Conservation (phyloP, 2,329 filamentous ascomycete genomes). For the Colletotrichum sp. region DNA sequence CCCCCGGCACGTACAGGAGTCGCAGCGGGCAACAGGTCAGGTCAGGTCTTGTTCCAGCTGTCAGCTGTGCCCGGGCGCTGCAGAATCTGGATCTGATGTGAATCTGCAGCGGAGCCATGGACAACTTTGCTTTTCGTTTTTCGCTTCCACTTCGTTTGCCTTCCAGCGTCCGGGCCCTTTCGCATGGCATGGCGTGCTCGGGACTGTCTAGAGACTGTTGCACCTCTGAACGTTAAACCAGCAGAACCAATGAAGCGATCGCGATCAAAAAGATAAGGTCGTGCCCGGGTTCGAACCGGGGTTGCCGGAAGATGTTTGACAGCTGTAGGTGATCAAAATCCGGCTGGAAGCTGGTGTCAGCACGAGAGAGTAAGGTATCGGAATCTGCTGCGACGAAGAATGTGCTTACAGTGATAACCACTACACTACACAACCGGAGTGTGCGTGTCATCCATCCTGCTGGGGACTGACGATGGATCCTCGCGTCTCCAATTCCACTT, state of each 20-base stretch:
- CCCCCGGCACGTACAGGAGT: neutral
- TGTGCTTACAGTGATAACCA: neutral
- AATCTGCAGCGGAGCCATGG: neutral
- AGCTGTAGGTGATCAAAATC: neutral
- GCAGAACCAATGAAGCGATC: neutral
- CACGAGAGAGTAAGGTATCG: neutral
- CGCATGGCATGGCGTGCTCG: neutral
- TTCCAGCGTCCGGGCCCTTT: neutral
- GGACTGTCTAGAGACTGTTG: neutral
- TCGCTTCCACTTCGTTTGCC: neutral
- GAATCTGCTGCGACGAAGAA: neutral
- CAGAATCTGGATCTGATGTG: neutral
- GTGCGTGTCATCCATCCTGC: slow-evolving; percentile 3
- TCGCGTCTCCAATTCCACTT: neutral
- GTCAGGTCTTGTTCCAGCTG: neutral
- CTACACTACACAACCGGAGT: neutral
- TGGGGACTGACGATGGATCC: neutral
- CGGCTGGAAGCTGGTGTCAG: neutral
- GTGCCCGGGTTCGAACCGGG: neutral
- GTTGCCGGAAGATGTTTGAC: neutral
- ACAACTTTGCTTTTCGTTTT: neutral
- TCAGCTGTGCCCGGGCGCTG: neutral
- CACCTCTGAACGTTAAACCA: neutral
- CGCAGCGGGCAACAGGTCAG: neutral
- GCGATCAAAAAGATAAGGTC: neutral